These are phyloP conservation scores for Trichophyton simii DNA, from an alignment of 2,329 filamentous ascomycete genomes.

Conservation along the genomic window DNA sequence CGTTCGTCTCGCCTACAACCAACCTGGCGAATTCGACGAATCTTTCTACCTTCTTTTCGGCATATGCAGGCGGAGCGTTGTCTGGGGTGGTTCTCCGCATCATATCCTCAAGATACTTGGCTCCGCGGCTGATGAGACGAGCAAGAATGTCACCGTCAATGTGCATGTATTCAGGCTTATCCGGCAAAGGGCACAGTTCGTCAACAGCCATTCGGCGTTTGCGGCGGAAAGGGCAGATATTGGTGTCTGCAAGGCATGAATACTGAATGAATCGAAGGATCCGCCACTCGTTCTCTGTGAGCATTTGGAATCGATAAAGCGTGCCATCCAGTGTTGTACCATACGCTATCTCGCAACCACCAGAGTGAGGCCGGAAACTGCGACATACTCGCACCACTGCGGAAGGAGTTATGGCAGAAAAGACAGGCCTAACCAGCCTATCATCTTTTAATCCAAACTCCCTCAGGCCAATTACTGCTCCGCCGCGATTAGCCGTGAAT, in stretches of 20 bases:
- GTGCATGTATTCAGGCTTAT: constrained; percentile 43
- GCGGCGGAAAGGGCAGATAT: constrained; percentile 40
- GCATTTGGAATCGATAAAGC: constrained; percentile 54
- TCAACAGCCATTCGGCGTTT: constrained; percentile 19
- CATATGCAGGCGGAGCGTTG: neutral
- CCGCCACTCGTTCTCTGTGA: constrained; percentile 51
- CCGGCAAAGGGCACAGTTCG: constrained; percentile 29
- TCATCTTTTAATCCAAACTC: constrained; percentile 19
- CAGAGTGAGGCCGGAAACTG: constrained; percentile 6
- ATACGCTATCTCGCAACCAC: constrained; percentile 33
- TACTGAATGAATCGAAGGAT: constrained; percentile 64
- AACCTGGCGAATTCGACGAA: constrained; percentile 41
- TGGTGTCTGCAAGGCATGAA: constrained; percentile 41
- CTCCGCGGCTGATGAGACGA: constrained; percentile 39
- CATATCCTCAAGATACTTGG: constrained; percentile 20
- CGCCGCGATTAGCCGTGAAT: constrained; percentile 40
- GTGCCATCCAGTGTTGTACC: constrained; percentile 59
- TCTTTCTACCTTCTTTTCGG: constrained; percentile 22
- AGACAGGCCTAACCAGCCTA: constrained; percentile 21
- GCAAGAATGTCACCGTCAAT: constrained; percentile 55
- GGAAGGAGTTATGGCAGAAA: constrained; percentile 23
- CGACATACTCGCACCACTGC: constrained; percentile 23
- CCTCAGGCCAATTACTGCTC: constrained; percentile 35
- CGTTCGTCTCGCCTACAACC: constrained; percentile 30
- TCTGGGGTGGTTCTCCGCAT: constrained; percentile 14